Evolutionary conservation across 495 filamentous ascomycete genomes (phyloP), one percentile per base, ranked within the genome.

Genomic region (Xylaria nigripes): DNA sequence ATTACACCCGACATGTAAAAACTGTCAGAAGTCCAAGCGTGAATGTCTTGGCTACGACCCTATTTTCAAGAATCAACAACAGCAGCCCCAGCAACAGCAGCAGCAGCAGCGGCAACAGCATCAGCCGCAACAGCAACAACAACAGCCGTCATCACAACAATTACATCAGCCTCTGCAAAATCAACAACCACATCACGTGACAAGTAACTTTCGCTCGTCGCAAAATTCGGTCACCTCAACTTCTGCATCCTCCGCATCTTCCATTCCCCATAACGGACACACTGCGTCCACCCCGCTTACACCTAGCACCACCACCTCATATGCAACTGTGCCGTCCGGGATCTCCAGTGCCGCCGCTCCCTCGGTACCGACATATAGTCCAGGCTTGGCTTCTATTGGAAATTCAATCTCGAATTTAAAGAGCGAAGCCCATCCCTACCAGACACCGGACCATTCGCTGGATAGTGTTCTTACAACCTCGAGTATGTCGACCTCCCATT

Each of bases 21-120:
- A 98, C 70, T 98, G 93, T 72, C 86, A 91, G 66, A 98, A 96
- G 72, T 96, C 90, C 64, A 97, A 96, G 70, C 87, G 93, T 61
- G 93, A 97, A 65, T 98, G 93, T 67, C 70, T 95, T 47, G 93
- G 93, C 43, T 98, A 98, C 82, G 93, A 98, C 68, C 93, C 93
- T 34, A 94, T 97, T 56, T 98, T 98, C 75, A 94, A 95, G 70
- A 81, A 85, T 62, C 87, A 90, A 62, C 84, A 86, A 45, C 53
- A 56, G 36, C 55, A 18, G 32, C 32, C 32, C 3, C 32, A 36
- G 13, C 87, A 90, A 62, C 84, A 87, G 45, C 53, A 54, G 36
- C 55, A 18, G 29, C 68, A 45, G 46, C 64, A 34, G 40, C 68
- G 32, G 62, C 65, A 29, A 18, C 57, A 48, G 7, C 49, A 43